Base-by-base conservation (phyloP, 176 grass and related monocot species). In the Stipa capillata region DNA sequence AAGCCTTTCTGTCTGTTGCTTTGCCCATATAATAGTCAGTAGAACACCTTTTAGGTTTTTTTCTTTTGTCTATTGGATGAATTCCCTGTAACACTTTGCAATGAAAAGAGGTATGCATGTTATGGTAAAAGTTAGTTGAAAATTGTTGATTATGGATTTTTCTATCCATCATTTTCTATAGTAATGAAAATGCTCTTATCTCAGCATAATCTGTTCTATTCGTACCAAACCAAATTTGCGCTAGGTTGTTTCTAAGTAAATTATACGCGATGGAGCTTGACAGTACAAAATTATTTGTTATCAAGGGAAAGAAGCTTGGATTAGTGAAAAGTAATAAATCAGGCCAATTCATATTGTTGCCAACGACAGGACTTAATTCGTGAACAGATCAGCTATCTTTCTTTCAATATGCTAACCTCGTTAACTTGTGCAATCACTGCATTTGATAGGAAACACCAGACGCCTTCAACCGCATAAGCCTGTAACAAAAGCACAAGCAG, bases 401-500 rank as follows among this genome's bases (percentile, higher is more conserved):
- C 5, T 62, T 34, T 78, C 25, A 50, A 6, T 54, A 35, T 85
- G 17, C 72, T 73, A 32, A 50, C 21, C 50, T 87, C 20, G 14
- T 54, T 90, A n/a, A 79, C 33, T 52, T 68, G 54, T 77, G 34
- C 5, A 18, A 74, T 84, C 2, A 41, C 64, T 82, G 49, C n/a
- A 71, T 84, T 24, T 89, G 23, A 34, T 87, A 99, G 92, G 96
- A 82, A 99, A 99, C 54, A 91, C 89, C 24, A 99, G 96, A 77
- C 86, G 88, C 52, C 92, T 99, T 81, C 92, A 89, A 86, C 96
- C 90, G 52, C 73, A 87, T 76, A 99, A 84, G 74, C 90, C 90
- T 82, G 92, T 95, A 74, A 99, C 88, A 52, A 99, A 91, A 87
- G 96, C 88, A 50, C 96, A 99, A 79, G 92, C 84, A 53, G 96